Base-by-base conservation (phyloP, 192 early-diverging fungal genomes). In the Podila clonocystis region DNA sequence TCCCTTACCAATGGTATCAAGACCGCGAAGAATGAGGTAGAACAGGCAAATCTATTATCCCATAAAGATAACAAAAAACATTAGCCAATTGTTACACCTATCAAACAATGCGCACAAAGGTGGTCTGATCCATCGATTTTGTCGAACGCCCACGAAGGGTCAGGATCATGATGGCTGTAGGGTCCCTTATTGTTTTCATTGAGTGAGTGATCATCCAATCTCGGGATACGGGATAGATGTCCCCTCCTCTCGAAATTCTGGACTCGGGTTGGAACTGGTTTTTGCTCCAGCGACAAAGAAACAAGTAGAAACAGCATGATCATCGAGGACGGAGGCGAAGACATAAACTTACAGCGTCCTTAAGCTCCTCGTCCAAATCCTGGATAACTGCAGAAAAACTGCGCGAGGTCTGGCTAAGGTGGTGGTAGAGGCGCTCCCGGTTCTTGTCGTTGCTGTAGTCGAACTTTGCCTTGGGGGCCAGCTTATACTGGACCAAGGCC, bases 361-460 rank as follows among this genome's bases (percentile, higher is more conserved):
- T 91, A 26, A 95, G 85, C 45, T 88, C 91, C 29, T 91, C 91
- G 80, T 94, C 87, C 59, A 96, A 84, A 67, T 92, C 91, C 83
- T 94, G 93, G 86, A 98, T 99, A 63, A 99, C 97, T 33, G 94
- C 91, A 26, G 96, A 91, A 84, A 99, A 99, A 67, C 96, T 97
- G 58, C 98, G 94, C 59, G 97, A 98, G 36, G 97, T 98, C 89
- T 91, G 86, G 85, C 94, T 93, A 62, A 99, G 87, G 84, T 94
- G 95, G 74, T 95, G 86, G 87, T 99, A 98, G 87, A 95, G 95
- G 65, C 87, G 85, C 74, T 87, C 88, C 73, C 91, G 91, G 24
- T 65, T 74, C 45, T 87, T 82, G 55, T 87, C 72, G 26, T 74
- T 73, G 19, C 68, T 75, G 30, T 88, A 89, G 66, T 89, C 88